Conservation (phyloP, 208 protist species). For the Histomonas meleagridis region DNA sequence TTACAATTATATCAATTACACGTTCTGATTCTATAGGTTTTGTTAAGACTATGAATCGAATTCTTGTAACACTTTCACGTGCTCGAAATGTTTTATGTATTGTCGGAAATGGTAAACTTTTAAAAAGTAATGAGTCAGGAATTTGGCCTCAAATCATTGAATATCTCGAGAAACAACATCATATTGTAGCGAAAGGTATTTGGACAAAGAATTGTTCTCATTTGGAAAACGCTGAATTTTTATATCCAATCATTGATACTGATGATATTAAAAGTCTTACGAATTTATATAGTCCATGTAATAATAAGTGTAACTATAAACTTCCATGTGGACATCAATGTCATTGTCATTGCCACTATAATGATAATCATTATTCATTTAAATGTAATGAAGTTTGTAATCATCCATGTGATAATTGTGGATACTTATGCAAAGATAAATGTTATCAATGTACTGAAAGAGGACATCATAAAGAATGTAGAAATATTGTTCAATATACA, state of each 20-base stretch:
- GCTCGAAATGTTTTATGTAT: background rate
- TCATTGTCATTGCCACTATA: background rate
- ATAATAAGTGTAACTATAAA: background rate
- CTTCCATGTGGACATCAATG: slow-evolving; percentile 18
- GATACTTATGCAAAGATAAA: background rate
- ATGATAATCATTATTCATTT: background rate
- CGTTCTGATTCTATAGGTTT: background rate
- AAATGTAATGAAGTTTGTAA: background rate
- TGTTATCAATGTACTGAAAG: background rate
- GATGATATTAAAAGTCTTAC: too few relatives aligned
- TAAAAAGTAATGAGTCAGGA: background rate
- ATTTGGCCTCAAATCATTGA: background rate
- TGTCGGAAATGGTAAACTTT: background rate
- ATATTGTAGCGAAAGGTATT: too few relatives aligned
- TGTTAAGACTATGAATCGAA: background rate
- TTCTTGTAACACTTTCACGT: background rate
- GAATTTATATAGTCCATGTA: too few relatives aligned
- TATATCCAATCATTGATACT: too few relatives aligned
- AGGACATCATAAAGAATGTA: background rate
- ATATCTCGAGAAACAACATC: too few relatives aligned
- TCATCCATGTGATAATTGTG: too few relatives aligned
- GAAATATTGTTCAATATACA: background rate
- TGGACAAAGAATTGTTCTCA: too few relatives aligned
- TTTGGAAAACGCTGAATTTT: too few relatives aligned
- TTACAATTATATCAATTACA: background rate